Conservation (phyloP, 805 yeast species). For the Yarrowia sp. region DNA sequence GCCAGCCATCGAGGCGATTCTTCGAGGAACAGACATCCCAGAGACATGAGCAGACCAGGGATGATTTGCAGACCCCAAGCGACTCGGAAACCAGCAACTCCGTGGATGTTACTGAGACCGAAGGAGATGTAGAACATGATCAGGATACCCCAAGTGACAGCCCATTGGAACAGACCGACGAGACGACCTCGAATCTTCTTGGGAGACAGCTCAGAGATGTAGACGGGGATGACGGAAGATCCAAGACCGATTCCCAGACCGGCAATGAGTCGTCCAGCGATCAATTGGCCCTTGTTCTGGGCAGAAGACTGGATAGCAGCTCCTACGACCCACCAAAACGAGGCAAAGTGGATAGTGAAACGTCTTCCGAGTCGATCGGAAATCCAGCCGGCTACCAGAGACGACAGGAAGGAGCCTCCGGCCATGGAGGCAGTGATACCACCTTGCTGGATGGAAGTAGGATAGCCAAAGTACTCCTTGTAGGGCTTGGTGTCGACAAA, state of each 20-base stretch:
- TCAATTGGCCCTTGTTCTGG: slow-evolving; percentile 55
- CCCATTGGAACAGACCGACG: slow-evolving; percentile 68
- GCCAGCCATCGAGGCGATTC: slow-evolving; percentile 57
- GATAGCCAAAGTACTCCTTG: slow-evolving; percentile 58
- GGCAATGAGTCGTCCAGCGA: slow-evolving; percentile 64
- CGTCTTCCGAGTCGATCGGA: slow-evolving; percentile 66
- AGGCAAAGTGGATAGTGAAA: slow-evolving; percentile 59
- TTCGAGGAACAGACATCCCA: slow-evolving; percentile 53
- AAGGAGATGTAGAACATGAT: slow-evolving; percentile 64
- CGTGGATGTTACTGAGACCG: slow-evolving; percentile 57
- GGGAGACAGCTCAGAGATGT: slow-evolving; percentile 69
- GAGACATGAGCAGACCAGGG: slow-evolving; percentile 57
- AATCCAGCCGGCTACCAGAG: slow-evolving; percentile 60
- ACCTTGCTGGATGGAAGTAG: slow-evolving; percentile 68
- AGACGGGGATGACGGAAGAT: slow-evolving; percentile 71
- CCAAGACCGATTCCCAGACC: slow-evolving; percentile 73
- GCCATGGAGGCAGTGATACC: slow-evolving; percentile 78
- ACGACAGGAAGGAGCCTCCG: slow-evolving; percentile 81
- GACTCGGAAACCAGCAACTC: slow-evolving; percentile 63
- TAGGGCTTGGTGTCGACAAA: slow-evolving; percentile 63
- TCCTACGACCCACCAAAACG: slow-evolving; percentile 67
- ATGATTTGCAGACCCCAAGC: slow-evolving; percentile 68
- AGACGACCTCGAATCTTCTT: slow-evolving; percentile 65
- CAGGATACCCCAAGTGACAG: slow-evolving; percentile 68
- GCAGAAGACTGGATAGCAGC: slow-evolving; percentile 61